Evolutionary conservation across 2,329 filamentous ascomycete genomes (phyloP), one percentile per base, ranked within the genome.

Genomic region (Tolypocladium tundrense): DNA sequence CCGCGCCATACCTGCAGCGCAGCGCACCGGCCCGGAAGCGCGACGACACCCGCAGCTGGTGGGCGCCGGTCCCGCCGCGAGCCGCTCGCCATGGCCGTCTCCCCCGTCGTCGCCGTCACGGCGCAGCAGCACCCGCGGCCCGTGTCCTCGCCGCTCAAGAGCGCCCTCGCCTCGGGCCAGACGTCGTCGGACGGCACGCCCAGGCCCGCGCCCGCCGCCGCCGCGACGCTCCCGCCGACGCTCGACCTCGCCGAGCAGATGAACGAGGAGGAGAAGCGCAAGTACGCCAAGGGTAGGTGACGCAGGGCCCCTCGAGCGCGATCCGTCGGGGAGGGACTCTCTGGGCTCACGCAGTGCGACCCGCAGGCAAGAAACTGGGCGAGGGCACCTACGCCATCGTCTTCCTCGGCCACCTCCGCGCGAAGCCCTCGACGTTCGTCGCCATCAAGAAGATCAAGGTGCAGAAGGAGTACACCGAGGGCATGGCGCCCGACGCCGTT

Each of bases 341-440:
- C 8, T 33, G 31, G 31, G 8, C 31, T 33, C 31, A 33, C 31
- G 7, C 6, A 8, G 7, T 9, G 31, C 31, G 40, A 41, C 4
- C 11, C 45, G 0, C 64, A 91, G 90, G 90, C 68, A 91, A 89
- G 71, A 94, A 94, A 70, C 84, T 99, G 60, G 94, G 94, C 72
- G 91, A 96, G 74, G 94, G 94, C 77, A 97, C 94, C 62, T 99
- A 99, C 72, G 94, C 94, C 70, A 87, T 95, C 67, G 94, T 99
- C 68, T 97, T 91, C 77, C 85, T 92, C 56, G 94, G 92, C 56
- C 88, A 93, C 73, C 81, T 94, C 52, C 84, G 86, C 59, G 77
- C 76, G 64, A 85, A 94, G 65, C 88, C 91, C 7, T 80, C 80
- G 40, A 82, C 84, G 48, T 83, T 88, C 57, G 90, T 99, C 62